Conservation (phyloP, 1,284 basidiomycete genomes). For the Ceratobasidium sp. region DNA sequence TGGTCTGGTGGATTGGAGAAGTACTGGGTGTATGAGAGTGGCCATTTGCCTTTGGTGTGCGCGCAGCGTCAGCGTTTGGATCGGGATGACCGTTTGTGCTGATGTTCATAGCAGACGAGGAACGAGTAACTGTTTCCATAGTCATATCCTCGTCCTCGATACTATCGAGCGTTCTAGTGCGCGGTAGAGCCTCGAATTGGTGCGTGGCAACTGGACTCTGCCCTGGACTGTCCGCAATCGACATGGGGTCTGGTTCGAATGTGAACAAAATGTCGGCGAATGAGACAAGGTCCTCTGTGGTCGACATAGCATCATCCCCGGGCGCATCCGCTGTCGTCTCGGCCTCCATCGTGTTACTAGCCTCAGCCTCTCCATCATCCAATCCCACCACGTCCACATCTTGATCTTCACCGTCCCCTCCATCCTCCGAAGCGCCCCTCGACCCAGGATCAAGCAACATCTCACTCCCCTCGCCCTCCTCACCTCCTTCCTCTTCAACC, state of each 20-base stretch:
- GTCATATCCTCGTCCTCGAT: too few relatives aligned
- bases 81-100: background rate
- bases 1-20: slow-evolving; percentile 47
- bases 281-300: slow-evolving; percentile 22
- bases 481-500: slow-evolving; percentile 45
- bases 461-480: slow-evolving; percentile 34
- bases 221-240: slow-evolving; percentile 36
- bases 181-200: background rate
- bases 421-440: slow-evolving; percentile 34
- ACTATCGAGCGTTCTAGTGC: slow-evolving; percentile 10
- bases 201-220: background rate
- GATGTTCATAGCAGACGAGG: background rate
- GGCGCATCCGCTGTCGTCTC: slow-evolving; percentile 35
- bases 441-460: slow-evolving; percentile 30
- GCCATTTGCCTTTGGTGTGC: slow-evolving; percentile 12
- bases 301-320: background rate
- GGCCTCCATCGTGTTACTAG: slow-evolving; percentile 48
- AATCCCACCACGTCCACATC: slow-evolving; percentile 50
- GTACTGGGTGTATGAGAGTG: background rate
- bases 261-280: slow-evolving; percentile 11
- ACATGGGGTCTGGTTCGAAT: slow-evolving; percentile 42
- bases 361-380: slow-evolving; percentile 47
- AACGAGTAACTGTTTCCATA: background rate
- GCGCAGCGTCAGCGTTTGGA: slow-evolving; percentile 6
- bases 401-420: slow-evolving; percentile 41